These are phyloP conservation scores for Rhododendron molle DNA, from an alignment of 148 eudicot species.

Conservation along the genomic window DNA sequence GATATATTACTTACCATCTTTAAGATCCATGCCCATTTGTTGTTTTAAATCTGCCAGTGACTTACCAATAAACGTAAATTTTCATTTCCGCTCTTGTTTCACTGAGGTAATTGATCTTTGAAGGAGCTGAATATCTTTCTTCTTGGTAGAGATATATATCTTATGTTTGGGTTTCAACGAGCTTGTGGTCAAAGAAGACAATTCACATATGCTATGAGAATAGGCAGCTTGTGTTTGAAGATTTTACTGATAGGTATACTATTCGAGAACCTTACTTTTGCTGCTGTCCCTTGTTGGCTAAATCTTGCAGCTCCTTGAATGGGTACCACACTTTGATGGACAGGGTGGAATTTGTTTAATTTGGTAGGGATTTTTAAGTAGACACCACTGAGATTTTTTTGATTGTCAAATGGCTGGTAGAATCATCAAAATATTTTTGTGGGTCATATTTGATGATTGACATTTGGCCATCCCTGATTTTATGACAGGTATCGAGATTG, in stretches of 20 bases:
- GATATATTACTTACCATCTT: not conserved
- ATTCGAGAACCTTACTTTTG: not conserved
- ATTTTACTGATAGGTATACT: not conserved
- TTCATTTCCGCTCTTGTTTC: not conserved
- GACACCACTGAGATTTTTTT: not conserved
- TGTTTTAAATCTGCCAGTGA: not conserved
- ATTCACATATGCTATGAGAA: not conserved
- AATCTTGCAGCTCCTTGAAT: not conserved
- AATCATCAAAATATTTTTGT: not conserved
- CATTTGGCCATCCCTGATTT: slow-evolving; percentile 8
- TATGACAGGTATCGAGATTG: slow-evolving; percentile 70
- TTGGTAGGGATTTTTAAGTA: not conserved
- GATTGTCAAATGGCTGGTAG: not conserved
- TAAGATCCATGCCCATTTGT: not conserved
- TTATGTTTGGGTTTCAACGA: not conserved
- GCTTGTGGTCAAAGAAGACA: not conserved
- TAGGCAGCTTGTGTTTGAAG: not conserved
- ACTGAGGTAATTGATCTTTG: not conserved
- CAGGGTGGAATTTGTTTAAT: no score
- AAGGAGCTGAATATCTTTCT: not conserved
- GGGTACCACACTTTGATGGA: not conserved
- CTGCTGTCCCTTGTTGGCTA: not conserved
- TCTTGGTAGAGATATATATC: not conserved
- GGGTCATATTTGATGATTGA: not conserved
- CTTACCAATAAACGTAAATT: not conserved